Base-by-base conservation (phyloP, 805 yeast genomes). In the Kuraishia molischiana region DNA sequence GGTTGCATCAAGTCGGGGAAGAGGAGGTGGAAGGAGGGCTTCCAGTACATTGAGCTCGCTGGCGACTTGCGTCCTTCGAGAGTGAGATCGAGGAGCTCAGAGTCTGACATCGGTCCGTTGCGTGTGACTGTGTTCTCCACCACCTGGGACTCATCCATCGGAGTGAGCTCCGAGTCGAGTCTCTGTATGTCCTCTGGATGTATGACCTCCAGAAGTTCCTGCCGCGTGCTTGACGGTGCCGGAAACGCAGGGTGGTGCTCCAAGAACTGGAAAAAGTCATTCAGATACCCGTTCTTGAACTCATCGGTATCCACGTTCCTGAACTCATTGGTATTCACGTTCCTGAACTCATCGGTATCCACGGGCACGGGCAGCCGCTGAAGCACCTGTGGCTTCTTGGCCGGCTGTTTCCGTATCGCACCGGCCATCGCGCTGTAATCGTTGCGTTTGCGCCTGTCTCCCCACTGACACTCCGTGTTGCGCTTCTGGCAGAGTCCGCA, bases 401-500 rank as follows among this genome's bases (percentile, higher is more conserved):
- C 5, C 13, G 13, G 13, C 31, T 28, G 13, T 9, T 8, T 5
- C 17, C 17, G 13, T 9, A 14, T 11, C 13, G 13, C 5, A 14
- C 31, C 17, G 17, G 5, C 8, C 5, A 5, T 5, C 13, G 5
- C 8, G 6, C 5, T 14, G 14, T 14, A 8, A 14, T 5, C 17
- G 31, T 22, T 22, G 11, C 26, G 26, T 22, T 22, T 22, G 13
- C 31, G 13, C 17, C 31, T 28, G 31, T 28, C 17, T 6, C 31
- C 44, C 51, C 58, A 50, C 10, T 47, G 41, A 44, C 71, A 66
- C 24, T 42, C 48, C 3, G 51, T 30, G 10, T 48, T 46, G 35
- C 54, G 51, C 39, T 53, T 56, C 26, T 41, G 30, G 38, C 77
- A 70, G n/a, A 59, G 48, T 1, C 69, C 64, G 46, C 77, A 70